A percentile compares a stretch with the other conserved stretches of the same genome.
These are phyloP conservation scores for Fragilaria radians DNA, from an alignment of 108 stramenopile genomes.

Conservation along the genomic window DNA sequence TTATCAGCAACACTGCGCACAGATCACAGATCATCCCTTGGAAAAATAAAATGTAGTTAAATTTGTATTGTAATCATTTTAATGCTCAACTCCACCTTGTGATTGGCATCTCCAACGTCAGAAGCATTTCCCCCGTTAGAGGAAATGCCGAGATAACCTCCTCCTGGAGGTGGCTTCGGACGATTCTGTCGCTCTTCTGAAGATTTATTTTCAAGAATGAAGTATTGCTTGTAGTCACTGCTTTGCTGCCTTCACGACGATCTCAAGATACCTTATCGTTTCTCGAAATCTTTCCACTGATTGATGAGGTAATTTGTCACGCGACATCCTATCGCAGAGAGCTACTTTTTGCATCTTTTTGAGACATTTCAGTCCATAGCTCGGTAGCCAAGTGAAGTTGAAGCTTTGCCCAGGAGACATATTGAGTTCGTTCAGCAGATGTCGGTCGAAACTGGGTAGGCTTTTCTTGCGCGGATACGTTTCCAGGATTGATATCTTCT, in stretches of 20 bases:
- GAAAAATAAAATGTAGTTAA: too few relatives aligned
- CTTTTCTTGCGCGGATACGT: background rate
- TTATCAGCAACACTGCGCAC: too few relatives aligned
- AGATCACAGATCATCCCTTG: too few relatives aligned
- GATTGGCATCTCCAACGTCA: too few relatives aligned
- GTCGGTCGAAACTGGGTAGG: background rate
- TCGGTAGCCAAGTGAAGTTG: constrained; percentile 24
- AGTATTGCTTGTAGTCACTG: constrained; percentile 37
- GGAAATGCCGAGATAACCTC: constrained; percentile 10
- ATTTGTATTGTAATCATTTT: too few relatives aligned
- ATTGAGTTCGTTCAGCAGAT: constrained; percentile 21
- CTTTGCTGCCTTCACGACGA: constrained; percentile 41
- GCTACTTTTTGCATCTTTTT: constrained; percentile 14
- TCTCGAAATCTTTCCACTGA: constrained; percentile 39
- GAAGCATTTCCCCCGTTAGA: background rate
- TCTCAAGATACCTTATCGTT: constrained; percentile 26
- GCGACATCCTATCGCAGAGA: constrained; percentile 12
- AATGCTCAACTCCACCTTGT: too few relatives aligned
- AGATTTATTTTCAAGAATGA: constrained; percentile 17
- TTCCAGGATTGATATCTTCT: background rate
- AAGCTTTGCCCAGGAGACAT: constrained; percentile 30
- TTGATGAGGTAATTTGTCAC: constrained; percentile 24
- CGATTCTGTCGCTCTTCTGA: constrained; percentile 36
- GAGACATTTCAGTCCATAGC: constrained; percentile 8
- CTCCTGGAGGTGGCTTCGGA: constrained; percentile 52